Conservation (phyloP, 2,329 filamentous ascomycete genomes). For the Sporothrix pseudoabietina region DNA sequence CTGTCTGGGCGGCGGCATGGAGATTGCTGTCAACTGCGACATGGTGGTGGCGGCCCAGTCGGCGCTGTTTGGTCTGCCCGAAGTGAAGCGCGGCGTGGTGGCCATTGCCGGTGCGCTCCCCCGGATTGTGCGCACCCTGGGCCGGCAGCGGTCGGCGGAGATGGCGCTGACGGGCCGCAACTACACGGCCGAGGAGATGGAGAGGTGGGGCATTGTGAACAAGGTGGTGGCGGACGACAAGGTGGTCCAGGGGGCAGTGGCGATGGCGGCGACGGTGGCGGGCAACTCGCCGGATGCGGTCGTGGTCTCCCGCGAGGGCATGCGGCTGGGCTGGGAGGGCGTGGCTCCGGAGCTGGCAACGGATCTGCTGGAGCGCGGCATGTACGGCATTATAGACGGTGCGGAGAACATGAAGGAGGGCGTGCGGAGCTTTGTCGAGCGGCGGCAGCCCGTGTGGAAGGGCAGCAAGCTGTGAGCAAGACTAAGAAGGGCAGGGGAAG, state of each 20-base stretch:
- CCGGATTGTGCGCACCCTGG: constrained; percentile 65
- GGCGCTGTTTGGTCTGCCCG: constrained; percentile 69
- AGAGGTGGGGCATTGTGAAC: constrained; percentile 71
- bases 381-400: constrained; percentile 61
- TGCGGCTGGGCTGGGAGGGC: constrained; percentile 73
- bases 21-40: constrained; percentile 75
- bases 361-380: constrained; percentile 56
- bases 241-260: constrained; percentile 60
- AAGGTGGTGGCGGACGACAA: constrained; percentile 52
- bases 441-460: constrained; percentile 68
- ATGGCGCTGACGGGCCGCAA: constrained; percentile 66
- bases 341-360: constrained; percentile 66
- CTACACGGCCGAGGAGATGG: constrained; percentile 61
- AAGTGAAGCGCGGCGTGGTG: constrained; percentile 70
- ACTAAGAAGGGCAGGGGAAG: too few relatives aligned
- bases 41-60: constrained; percentile 63
- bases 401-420: constrained; percentile 77
- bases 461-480: constrained; percentile 59
- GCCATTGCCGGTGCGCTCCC: constrained; percentile 72
- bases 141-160: constrained; percentile 69
- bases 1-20: constrained; percentile 74
- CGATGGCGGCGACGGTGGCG: constrained; percentile 62
- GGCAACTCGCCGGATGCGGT: constrained; percentile 74
- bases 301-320: constrained; percentile 70
- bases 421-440: constrained; percentile 74